A percentile compares a stretch with the other conserved stretches of the same genome.
Evolutionary conservation across 805 yeast species (phyloP).

Genomic region (Zygosaccharomyces siamensis): DNA sequence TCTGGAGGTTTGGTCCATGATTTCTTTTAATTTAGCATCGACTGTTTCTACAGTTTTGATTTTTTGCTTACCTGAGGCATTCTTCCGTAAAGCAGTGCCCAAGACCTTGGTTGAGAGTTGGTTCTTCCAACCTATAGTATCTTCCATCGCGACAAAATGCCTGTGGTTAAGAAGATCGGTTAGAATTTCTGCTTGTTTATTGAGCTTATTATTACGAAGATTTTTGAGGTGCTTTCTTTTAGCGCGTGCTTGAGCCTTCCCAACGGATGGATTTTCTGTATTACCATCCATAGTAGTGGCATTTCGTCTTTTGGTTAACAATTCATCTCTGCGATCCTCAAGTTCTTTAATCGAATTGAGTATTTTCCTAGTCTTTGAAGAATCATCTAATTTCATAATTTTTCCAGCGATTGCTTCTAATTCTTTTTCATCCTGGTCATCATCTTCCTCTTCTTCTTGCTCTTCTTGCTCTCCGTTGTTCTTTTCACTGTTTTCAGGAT

Average conservation of each 20-base stretch:
- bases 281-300: conserved; percentile 15
- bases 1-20: conserved; percentile 18
- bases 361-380: conserved; percentile 27
- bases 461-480: conserved; percentile 22
- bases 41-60: conserved; percentile 25
- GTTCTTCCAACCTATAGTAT: conserved; percentile 28
- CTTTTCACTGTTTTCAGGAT: conserved; percentile 8
- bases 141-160: conserved; percentile 23
- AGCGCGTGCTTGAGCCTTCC: conserved; percentile 22
- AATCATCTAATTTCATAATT: conserved; percentile 36
- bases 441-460: conserved; percentile 15
- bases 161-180: conserved; percentile 25
- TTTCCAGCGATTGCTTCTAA: conserved; percentile 35
- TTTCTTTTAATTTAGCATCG: conserved; percentile 31
- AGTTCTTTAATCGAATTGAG: conserved; percentile 24
- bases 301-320: conserved; percentile 20
- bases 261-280: conserved; percentile 7
- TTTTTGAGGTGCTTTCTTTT: conserved; percentile 21
- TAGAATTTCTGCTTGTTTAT: conserved; percentile 23
- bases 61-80: conserved; percentile 28
- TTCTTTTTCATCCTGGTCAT: conserved; percentile 19
- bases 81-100: conserved; percentile 27
- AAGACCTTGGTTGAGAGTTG: conserved; percentile 19
- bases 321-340: conserved; percentile 29
- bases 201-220: conserved; percentile 22